Base-by-base conservation (phyloP, 352 stramenopile species). In the Phytopythium sindhum region DNA sequence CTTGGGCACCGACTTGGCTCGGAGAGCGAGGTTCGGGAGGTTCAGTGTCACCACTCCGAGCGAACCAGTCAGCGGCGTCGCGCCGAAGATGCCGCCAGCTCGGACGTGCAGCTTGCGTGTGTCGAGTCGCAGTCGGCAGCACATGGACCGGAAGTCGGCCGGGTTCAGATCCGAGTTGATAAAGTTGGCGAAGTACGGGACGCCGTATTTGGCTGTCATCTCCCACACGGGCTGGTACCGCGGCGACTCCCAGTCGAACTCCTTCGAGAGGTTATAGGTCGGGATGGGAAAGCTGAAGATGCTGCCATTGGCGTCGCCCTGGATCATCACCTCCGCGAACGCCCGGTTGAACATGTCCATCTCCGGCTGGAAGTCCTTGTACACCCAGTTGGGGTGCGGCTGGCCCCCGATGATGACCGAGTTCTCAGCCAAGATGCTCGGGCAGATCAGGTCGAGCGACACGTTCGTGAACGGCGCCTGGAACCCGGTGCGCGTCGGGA, bases 251-350 rank as follows among this genome's bases (percentile, higher is more conserved):
- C 67, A 70, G 64, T 74, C 63, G 35, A 74, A 70, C 42, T 68
- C 64, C 31, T 74, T 70, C 54, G 67, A 67, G 29, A 74, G 24
- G 29, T 74, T 74, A 48, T 74, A 74, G 7, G 67, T 74, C 39
- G 67, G 67, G 54, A 74, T 74, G 48, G 67, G 67, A 55, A 74
- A 74, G 64, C 67, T 74, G 67, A 74, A 74, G 67, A 74, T 70
- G 24, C 59, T 65, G 35, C 67, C 67, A 37, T 74, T 74, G 59
- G 63, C 64, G 50, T 74, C 67, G 5, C 67, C 67, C 42, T 74
- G 58, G 48, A 70, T 65, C 67, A 74, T 74, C 14, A 74, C 67
- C 60, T 74, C 67, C 14, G 67, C 67, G 56, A 74, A 70, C 26
- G 67, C 67, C 47, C 61, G 66, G 60, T 74, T 74, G 48, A 74